Conservation (phyloP, 192 early-diverging fungal species). For the Helicostylum pulchrum region DNA sequence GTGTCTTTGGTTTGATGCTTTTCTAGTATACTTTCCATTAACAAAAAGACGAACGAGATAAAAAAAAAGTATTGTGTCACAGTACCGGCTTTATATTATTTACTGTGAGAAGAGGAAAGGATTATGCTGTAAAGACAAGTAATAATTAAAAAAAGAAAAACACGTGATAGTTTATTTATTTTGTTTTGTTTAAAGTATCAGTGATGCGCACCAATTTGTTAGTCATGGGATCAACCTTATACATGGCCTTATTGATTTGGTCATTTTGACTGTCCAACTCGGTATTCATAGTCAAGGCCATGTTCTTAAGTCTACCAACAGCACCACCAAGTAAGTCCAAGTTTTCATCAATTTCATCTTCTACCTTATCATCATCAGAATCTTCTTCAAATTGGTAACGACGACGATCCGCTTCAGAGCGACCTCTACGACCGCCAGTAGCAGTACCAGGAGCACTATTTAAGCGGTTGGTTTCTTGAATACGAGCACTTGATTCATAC, state of each 20-base stretch:
- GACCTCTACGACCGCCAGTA: conserved; percentile 44
- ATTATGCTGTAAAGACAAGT: too few relatives aligned
- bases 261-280: conserved; percentile 65
- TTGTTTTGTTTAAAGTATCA: conserved; percentile 34
- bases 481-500: conserved; percentile 55
- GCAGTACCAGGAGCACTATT: conserved; percentile 28
- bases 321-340: conserved; percentile 55
- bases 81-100: too few relatives aligned
- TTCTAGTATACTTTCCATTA: background rate
- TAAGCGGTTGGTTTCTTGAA: conserved; percentile 45
- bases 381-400: conserved; percentile 67
- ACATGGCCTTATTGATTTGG: conserved; percentile 44
- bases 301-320: conserved; percentile 53
- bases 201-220: conserved; percentile 27
- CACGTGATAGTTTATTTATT: conserved; percentile 6
- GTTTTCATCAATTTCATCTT: conserved; percentile 69
- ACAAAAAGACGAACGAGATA: too few relatives aligned
- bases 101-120: too few relatives aligned
- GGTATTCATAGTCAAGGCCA: conserved; percentile 52
- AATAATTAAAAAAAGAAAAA: conserved; percentile 10
- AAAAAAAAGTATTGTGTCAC: too few relatives aligned
- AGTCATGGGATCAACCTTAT: conserved; percentile 49
- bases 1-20: background rate
- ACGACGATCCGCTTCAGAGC: conserved; percentile 47
- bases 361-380: conserved; percentile 61